Percentiles rank a stretch among this genome's conserved stretches.
These are phyloP conservation scores for Penicillium sp. DNA, from an alignment of 2,329 filamentous ascomycete species.

Conservation along the genomic window DNA sequence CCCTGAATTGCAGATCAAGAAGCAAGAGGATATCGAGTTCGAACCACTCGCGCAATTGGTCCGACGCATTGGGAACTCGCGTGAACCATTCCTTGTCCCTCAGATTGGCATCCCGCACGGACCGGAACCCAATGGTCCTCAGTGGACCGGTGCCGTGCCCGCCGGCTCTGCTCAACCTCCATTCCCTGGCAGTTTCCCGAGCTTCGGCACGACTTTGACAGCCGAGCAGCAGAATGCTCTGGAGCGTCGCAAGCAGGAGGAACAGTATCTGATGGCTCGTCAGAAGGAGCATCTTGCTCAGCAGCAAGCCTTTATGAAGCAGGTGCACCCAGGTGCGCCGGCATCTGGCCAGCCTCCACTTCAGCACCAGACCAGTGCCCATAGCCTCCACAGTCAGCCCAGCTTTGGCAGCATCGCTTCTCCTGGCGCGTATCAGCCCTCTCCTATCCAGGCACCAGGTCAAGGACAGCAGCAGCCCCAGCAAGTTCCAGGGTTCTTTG, in stretches of 20 bases:
- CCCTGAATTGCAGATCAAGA: slow-evolving; percentile 89
- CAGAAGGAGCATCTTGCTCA: slow-evolving; percentile 91
- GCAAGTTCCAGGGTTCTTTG: slow-evolving; percentile 67
- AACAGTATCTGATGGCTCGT: slow-evolving; percentile 93
- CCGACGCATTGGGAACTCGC: slow-evolving; percentile 90
- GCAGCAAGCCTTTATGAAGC: slow-evolving; percentile 73
- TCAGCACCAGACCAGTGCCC: slow-evolving; percentile 91
- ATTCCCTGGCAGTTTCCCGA: slow-evolving; percentile 85
- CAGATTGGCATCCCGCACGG: slow-evolving; percentile 95
- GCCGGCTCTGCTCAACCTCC: slow-evolving; percentile 73
- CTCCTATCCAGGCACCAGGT: slow-evolving; percentile 58
- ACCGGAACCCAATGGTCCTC: slow-evolving; percentile 55
- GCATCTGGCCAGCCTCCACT: slow-evolving; percentile 60
- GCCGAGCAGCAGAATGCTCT: slow-evolving; percentile 97
- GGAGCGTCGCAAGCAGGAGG: slow-evolving; percentile 94
- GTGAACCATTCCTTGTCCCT: slow-evolving; percentile 94
- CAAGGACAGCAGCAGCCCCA: slow-evolving; percentile 55
- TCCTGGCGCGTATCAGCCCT: slow-evolving; percentile 68
- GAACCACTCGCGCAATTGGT: slow-evolving; percentile 94
- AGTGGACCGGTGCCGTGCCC: slow-evolving; percentile 50
- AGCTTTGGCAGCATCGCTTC: slow-evolving; percentile 94
- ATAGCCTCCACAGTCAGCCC: slow-evolving; percentile 94
- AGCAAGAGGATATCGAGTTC: slow-evolving; percentile 88
- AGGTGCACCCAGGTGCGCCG: slow-evolving; percentile 62
- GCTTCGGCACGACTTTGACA: slow-evolving; percentile 92